Conservation (phyloP, 2,329 filamentous ascomycete species). For the Colletotrichum chlorophyti region DNA sequence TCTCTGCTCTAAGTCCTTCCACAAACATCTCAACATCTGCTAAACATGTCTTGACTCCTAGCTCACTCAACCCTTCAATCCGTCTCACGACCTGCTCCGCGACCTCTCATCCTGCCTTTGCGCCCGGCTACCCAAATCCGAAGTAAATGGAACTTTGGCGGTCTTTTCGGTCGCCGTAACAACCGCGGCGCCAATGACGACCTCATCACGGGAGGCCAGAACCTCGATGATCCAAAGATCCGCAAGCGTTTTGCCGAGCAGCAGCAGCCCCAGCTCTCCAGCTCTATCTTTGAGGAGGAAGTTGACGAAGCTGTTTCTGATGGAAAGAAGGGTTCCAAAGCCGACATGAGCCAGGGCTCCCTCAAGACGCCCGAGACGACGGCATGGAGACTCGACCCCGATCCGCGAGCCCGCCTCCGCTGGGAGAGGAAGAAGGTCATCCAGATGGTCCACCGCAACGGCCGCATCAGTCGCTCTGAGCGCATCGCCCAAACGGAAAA, state of each 20-base stretch:
- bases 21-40: no score
- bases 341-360: constrained; percentile 38
- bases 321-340: constrained; percentile 32
- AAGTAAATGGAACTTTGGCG: constrained; percentile 49
- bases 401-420: constrained; percentile 71
- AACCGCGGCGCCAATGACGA: neutral
- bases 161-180: constrained; percentile 40
- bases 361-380: constrained; percentile 57
- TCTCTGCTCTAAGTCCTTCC: no score
- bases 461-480: constrained; percentile 70
- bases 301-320: constrained; percentile 49
- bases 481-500: constrained; percentile 71
- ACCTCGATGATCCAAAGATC: constrained; percentile 51
- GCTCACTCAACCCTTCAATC: constrained; percentile 17
- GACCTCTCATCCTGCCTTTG: constrained; percentile 32
- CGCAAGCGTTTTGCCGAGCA: constrained; percentile 46
- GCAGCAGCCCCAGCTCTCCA: constrained; percentile 48
- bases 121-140: constrained; percentile 41
- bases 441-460: constrained; percentile 72
- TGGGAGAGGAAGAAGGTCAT: constrained; percentile 89
- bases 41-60: constrained; percentile 2
- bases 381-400: constrained; percentile 74
- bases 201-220: constrained; percentile 37
- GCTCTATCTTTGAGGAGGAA: constrained; percentile 70
- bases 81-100: constrained; percentile 5